Evolutionary conservation across 768 basidiomycete species (phyloP).

Genomic region (Boletus bicolor): DNA sequence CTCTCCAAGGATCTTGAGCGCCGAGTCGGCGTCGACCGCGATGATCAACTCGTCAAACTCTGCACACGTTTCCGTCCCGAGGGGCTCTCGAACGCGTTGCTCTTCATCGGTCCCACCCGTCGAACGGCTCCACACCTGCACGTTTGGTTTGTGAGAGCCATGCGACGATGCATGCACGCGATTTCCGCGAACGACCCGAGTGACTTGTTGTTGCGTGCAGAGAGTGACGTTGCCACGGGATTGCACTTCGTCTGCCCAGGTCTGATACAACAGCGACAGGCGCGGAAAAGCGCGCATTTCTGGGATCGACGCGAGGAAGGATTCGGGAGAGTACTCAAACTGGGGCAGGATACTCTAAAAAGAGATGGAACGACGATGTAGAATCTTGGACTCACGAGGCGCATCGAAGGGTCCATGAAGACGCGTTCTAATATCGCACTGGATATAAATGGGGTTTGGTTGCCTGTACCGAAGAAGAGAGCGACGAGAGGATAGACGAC

Average conservation of each 20-base stretch:
- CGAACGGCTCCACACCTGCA: slow-evolving; percentile 1
- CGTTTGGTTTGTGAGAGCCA: background rate
- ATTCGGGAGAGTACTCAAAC: slow-evolving; percentile 8
- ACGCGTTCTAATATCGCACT: background rate
- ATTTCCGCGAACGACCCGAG: background rate
- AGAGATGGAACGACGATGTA: background rate
- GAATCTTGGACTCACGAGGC: background rate
- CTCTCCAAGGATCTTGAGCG: slow-evolving; percentile 2
- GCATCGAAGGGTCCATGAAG: slow-evolving; percentile 1
- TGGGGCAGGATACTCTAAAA: background rate
- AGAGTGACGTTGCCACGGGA: background rate
- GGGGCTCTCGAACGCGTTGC: background rate
- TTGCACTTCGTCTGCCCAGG: background rate
- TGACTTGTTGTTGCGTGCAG: background rate
- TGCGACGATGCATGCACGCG: background rate
- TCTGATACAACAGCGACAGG: slow-evolving; percentile 1
- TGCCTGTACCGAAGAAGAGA: slow-evolving; percentile 5
- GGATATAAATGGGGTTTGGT: background rate
- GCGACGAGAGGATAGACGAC: slow-evolving; percentile 3
- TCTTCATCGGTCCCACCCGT: background rate
- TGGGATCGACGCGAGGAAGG: slow-evolving; percentile 11
- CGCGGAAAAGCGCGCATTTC: slow-evolving; percentile 7
- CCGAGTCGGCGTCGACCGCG: slow-evolving; percentile 8
- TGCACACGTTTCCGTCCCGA: background rate
- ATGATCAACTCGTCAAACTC: slow-evolving; percentile 5